These are phyloP conservation scores for Vitellaria paradoxa DNA, from an alignment of 179 eudicot species.

Conservation along the genomic window DNA sequence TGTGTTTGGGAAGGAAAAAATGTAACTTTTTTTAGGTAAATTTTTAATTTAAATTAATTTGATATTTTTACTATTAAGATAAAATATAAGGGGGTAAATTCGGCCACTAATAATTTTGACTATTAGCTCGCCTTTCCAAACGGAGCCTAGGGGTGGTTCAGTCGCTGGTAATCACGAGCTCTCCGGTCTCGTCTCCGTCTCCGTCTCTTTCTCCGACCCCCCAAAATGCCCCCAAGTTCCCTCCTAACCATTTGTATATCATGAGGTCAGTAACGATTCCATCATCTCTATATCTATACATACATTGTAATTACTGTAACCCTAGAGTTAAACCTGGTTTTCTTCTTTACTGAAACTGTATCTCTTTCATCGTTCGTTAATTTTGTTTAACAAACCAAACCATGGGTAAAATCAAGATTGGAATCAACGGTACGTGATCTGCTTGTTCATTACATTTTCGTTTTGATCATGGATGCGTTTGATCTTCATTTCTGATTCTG, in stretches of 20 bases:
- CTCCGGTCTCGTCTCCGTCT: conserved; percentile 5
- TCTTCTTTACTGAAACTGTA: background rate
- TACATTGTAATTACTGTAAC: background rate
- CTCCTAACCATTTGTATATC: background rate
- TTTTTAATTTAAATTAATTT: no score
- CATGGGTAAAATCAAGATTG: conserved; percentile 67
- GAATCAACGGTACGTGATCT: conserved; percentile 50
- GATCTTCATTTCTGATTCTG: background rate
- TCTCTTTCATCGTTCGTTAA: background rate
- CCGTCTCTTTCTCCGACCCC: background rate
- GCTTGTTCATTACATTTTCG: background rate
- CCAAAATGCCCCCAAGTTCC: conserved; percentile 4
- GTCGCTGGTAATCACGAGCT: background rate
- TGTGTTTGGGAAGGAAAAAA: no score
- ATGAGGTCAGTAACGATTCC: background rate
- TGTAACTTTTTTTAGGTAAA: no score
- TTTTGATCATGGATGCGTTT: background rate
- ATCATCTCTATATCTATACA: background rate
- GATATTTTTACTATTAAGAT: no score
- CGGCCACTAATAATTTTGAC: no score
- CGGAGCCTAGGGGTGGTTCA: no score
- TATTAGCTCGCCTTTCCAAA: no score
- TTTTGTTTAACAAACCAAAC: background rate
- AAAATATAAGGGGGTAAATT: no score
- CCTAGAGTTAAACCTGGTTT: background rate